Base-by-base conservation (phyloP, 1,139 yeast species). In the Saccharomyces pastorianus region DNA sequence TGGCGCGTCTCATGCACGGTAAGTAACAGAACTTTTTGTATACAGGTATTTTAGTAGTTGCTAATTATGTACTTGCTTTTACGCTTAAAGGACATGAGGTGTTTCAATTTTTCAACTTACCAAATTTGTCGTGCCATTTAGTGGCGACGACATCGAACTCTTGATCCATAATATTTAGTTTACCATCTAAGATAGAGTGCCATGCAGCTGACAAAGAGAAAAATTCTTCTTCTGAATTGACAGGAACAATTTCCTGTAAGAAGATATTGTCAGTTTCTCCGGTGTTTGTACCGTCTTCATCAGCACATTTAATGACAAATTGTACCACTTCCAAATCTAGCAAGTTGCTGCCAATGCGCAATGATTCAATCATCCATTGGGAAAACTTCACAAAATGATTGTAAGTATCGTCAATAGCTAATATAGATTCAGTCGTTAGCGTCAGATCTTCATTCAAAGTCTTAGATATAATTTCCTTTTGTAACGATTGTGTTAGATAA, bases 291-390 rank as follows among this genome's bases (percentile, higher is more conserved):
- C 63, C 65, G 52, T 67, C 70, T 51, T 66, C 71, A n/a, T 56
- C 55, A 6, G 71, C 71, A 54, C 67, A 66, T 53, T 61, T 67
- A 26, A 63, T 53, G 6, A 69, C 61, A 49, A 65, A 65, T 41
- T 64, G 62, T 11, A 68, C 59, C 2, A 67, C 61, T 51, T 69
- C 71, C 23, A 68, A 56, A 8, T 63, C 61, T 46, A 61, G 47
- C n/a, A 64, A 51, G 0, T 59, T 53, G 50, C 58, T 59, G 17
- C 57, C 62, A 3, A 58, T 50, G 6, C 58, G 60, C 32, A 66
- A 47, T 0, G 71, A 64, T 47, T 68, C 71, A 13, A 65, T 51
- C 62, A 66, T 57, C 72, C 72, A 69, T 53, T 69, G 71, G 4
- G 67, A 64, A 54, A 65, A 68, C 51, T 69, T 69, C 31, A 67